phyloP scores from a whole-genome alignment of 257 asterid species.

The Solanum habrochaites region DNA sequence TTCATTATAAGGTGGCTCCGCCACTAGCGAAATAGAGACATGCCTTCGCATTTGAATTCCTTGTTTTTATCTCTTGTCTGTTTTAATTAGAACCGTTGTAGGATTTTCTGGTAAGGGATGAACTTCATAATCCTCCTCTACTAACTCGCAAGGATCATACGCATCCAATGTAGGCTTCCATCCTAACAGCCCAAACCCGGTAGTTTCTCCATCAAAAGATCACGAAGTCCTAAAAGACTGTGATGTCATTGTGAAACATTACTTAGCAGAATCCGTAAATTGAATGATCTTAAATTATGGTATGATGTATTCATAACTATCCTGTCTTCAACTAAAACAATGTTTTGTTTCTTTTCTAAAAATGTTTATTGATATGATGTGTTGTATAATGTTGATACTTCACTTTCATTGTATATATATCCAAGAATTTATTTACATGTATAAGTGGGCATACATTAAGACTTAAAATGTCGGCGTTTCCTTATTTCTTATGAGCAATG shows the following conservation, averaged over 20 bases:
- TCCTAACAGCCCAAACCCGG: too few relatives aligned
- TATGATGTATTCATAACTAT: slow-evolving; percentile 3
- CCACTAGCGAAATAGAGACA: too few relatives aligned
- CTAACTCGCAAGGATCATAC: too few relatives aligned
- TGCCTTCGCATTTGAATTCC: too few relatives aligned
- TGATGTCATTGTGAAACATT: slow-evolving; percentile 21
- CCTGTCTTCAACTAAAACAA: not conserved
- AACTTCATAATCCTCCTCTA: too few relatives aligned
- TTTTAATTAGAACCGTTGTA: too few relatives aligned
- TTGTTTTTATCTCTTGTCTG: too few relatives aligned
- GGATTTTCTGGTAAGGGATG: too few relatives aligned
- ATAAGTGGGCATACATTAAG: not conserved
- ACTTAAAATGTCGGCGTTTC: not conserved
- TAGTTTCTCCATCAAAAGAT: too few relatives aligned
- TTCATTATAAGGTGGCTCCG: too few relatives aligned
- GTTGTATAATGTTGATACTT: not conserved
- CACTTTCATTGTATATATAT: not conserved
- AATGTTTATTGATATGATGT: not conserved
- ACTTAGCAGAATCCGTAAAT: slow-evolving; percentile 25
- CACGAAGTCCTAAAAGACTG: slow-evolving; percentile 14
- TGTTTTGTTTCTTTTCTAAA: too few relatives aligned
- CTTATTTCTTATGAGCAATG: not conserved
- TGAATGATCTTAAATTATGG: slow-evolving; percentile 27
- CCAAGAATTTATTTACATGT: not conserved
- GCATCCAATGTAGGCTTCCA: too few relatives aligned